Evolutionary conservation across 192 early-diverging fungal genomes (phyloP).

Genomic region (Entomortierella beljakovae): DNA sequence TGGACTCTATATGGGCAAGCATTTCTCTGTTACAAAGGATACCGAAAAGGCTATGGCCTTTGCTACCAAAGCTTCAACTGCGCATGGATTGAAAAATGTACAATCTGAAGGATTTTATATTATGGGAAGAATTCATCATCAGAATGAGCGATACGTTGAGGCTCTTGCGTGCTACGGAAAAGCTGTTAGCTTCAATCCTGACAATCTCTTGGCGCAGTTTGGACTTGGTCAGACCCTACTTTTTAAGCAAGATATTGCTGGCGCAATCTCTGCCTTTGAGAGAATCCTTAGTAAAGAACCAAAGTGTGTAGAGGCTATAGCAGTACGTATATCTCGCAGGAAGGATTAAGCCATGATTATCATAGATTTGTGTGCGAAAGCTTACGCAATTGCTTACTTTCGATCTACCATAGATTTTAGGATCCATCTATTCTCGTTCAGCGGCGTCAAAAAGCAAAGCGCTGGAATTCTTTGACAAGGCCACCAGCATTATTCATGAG

Average conservation of each 20-base stretch:
- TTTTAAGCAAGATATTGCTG: slow-evolving; percentile 55
- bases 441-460: slow-evolving; percentile 75
- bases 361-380: neutral
- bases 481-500: slow-evolving; percentile 66
- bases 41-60: slow-evolving; percentile 44
- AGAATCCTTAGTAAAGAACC: slow-evolving; percentile 69
- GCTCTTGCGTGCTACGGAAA: slow-evolving; percentile 78
- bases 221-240: slow-evolving; percentile 83
- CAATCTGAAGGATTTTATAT: slow-evolving; percentile 50
- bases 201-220: slow-evolving; percentile 77
- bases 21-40: slow-evolving; percentile 30
- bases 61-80: slow-evolving; percentile 41
- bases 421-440: slow-evolving; percentile 69
- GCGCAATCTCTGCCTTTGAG: slow-evolving; percentile 65
- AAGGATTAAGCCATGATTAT: neutral
- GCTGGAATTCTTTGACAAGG: slow-evolving; percentile 72
- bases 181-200: slow-evolving; percentile 72
- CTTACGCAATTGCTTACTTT: neutral
- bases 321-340: slow-evolving; percentile 48
- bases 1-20: slow-evolving; percentile 46
- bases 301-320: slow-evolving; percentile 72
- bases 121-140: slow-evolving; percentile 52
- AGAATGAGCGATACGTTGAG: slow-evolving; percentile 48
- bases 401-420: slow-evolving; percentile 57
- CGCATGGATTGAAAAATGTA: slow-evolving; percentile 42